A percentile compares a stretch with the other conserved stretches of the same genome.
Evolutionary conservation across 169 alveolate species (phyloP).

Genomic region (Plasmodium gaboni): DNA sequence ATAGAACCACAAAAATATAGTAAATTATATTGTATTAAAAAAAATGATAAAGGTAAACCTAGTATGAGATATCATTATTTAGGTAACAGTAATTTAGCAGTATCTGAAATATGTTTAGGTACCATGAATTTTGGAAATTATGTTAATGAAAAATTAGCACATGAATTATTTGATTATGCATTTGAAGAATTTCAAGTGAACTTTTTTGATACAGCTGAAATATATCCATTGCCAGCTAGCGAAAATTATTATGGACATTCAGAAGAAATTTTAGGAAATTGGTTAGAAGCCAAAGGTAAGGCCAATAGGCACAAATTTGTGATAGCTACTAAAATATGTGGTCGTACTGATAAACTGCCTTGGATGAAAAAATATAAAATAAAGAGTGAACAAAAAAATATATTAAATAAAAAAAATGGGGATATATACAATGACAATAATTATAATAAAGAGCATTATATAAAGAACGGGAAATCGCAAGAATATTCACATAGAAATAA

Average conservation of each 20-base stretch:
- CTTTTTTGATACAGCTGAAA: slow-evolving; percentile 90
- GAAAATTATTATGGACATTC: slow-evolving; percentile 81
- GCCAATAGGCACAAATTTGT: slow-evolving; percentile 79
- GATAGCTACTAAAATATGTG: slow-evolving; percentile 86
- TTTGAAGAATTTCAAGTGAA: slow-evolving; percentile 85
- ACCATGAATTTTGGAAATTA: slow-evolving; percentile 91
- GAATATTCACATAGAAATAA: neutral
- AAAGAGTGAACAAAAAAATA: neutral
- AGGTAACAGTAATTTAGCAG: slow-evolving; percentile 83
- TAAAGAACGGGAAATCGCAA: neutral
- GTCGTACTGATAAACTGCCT: slow-evolving; percentile 78
- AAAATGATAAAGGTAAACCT: slow-evolving; percentile 73
- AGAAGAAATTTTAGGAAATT: slow-evolving; percentile 82
- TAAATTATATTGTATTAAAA: slow-evolving; percentile 59
- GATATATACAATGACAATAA: no score
- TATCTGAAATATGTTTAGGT: slow-evolving; percentile 90
- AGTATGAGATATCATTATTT: slow-evolving; percentile 78
- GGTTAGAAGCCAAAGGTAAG: slow-evolving; percentile 80
- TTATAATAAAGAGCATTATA: neutral
- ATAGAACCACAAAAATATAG: slow-evolving; percentile 76
- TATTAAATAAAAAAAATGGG: neutral
- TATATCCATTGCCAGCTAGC: slow-evolving; percentile 89
- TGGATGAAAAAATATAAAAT: slow-evolving; percentile 75
- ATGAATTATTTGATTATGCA: slow-evolving; percentile 86
- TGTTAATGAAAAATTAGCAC: slow-evolving; percentile 81